A percentile compares a stretch with the other conserved stretches of the same genome.
phyloP scores from a whole-genome alignment of 2,329 filamentous ascomycete species.

The Sporothrix pseudoabietina region DNA sequence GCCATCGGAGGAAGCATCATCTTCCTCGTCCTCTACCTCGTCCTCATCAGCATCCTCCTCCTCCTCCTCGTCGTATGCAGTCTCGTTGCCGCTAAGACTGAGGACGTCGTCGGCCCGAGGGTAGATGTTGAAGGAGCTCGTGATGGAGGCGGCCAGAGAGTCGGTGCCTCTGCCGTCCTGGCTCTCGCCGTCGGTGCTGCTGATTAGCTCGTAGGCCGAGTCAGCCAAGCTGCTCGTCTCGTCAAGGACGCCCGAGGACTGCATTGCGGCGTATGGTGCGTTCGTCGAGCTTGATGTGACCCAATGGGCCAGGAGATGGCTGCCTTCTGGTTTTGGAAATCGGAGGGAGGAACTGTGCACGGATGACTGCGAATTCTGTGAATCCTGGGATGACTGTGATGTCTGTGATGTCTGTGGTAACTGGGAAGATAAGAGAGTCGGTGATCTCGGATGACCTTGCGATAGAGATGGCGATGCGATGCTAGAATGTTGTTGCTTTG shows the following conservation, averaged over 20 bases:
- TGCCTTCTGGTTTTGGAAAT: slow-evolving; percentile 60
- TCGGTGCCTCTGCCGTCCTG: slow-evolving; percentile 54
- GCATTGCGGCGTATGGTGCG: slow-evolving; percentile 44
- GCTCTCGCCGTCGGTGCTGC: slow-evolving; percentile 56
- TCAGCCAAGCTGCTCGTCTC: slow-evolving; percentile 56
- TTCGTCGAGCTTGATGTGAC: slow-evolving; percentile 59
- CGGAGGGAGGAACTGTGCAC: slow-evolving; percentile 55
- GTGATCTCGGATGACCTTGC: neutral
- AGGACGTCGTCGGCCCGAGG: slow-evolving; percentile 39
- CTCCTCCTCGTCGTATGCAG: slow-evolving; percentile 51
- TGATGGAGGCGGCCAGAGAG: slow-evolving; percentile 46
- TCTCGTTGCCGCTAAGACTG: slow-evolving; percentile 41
- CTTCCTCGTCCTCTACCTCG: slow-evolving; percentile 47
- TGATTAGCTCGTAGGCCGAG: slow-evolving; percentile 61
- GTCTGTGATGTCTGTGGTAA: neutral
- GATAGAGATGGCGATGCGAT: slow-evolving; percentile 31
- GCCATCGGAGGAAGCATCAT: slow-evolving; percentile 38
- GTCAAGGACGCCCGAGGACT: slow-evolving; percentile 44
- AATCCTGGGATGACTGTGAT: neutral
- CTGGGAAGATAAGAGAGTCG: neutral
- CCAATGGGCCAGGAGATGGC: slow-evolving; percentile 60
- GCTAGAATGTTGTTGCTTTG: neutral
- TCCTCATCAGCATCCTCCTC: slow-evolving; percentile 48
- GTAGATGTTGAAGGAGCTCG: slow-evolving; percentile 36
- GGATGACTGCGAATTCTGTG: neutral